phyloP scores from a whole-genome alignment of 768 basidiomycete genomes.

The Auricularia sp. region DNA sequence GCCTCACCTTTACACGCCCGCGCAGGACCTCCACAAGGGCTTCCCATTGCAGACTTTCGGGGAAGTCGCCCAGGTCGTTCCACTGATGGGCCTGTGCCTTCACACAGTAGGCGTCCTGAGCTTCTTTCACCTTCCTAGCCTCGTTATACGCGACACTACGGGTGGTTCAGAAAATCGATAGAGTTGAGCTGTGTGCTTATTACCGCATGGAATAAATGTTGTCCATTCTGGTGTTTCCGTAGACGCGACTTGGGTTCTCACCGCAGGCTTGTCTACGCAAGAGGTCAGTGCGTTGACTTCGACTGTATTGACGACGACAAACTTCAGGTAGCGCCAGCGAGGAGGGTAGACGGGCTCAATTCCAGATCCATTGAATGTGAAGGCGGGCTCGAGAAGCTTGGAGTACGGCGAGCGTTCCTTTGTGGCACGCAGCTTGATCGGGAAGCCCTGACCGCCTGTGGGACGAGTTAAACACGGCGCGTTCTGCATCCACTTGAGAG shows the following conservation, averaged over 20 bases:
- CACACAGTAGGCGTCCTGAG: conserved; percentile 64
- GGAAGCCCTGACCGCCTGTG: conserved; percentile 77
- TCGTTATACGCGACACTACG: conserved; percentile 72
- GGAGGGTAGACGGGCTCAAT: conserved; percentile 31
- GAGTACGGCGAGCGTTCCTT: conserved; percentile 64
- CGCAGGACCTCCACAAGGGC: conserved; percentile 73
- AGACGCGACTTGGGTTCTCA: conserved; percentile 27
- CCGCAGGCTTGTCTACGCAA: conserved; percentile 30
- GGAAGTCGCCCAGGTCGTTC: conserved; percentile 40
- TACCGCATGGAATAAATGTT: background rate
- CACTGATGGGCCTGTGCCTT: conserved; percentile 37
- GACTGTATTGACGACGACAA: conserved; percentile 13
- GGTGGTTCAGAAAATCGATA: conserved; percentile 34
- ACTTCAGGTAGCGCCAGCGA: conserved; percentile 81
- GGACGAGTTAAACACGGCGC: background rate
- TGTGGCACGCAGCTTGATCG: conserved; percentile 76
- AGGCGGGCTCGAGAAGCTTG: conserved; percentile 80
- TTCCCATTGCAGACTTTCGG: conserved; percentile 70
- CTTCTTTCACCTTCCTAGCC: conserved; percentile 55
- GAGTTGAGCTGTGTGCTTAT: conserved; percentile 23
- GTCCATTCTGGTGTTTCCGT: conserved; percentile 52
- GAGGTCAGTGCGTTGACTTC: background rate
- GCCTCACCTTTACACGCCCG: conserved; percentile 60
- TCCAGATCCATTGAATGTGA: conserved; percentile 41
- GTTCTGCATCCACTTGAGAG: conserved; percentile 10